Percentiles rank a stretch among this genome's conserved stretches.
Conservation (phyloP, 441 rosid species). For the Adansonia rubrostipa region DNA sequence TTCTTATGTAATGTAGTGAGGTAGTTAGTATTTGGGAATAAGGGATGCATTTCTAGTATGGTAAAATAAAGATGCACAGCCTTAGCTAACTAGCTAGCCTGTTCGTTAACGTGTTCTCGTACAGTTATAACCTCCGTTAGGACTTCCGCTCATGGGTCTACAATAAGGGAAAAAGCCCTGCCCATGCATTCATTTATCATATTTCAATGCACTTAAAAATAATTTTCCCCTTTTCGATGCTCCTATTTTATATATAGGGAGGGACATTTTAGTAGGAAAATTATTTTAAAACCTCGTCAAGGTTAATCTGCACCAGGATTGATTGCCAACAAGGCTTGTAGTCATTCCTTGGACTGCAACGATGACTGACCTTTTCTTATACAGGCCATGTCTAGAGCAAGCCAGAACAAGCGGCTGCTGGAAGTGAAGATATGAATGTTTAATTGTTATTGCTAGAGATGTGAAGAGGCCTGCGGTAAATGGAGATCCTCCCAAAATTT, state of each 20-base stretch:
- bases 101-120: neutral
- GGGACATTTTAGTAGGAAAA: neutral
- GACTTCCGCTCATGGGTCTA: constrained; percentile 54
- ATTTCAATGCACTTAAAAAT: neutral
- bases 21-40: neutral
- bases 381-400: constrained; percentile 52
- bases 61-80: neutral
- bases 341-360: constrained; percentile 51
- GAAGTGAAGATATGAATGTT: constrained; percentile 58
- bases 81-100: too few species aligned
- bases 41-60: neutral
- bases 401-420: constrained; percentile 53
- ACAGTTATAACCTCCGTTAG: neutral
- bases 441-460: constrained; percentile 48
- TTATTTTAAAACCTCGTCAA: neutral
- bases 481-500: constrained; percentile 60
- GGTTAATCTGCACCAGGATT: constrained; percentile 57
- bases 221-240: neutral
- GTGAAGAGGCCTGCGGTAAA: constrained; percentile 39
- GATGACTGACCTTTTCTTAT: constrained; percentile 57
- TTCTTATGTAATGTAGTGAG: neutral
- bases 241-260: neutral
- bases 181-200: neutral
- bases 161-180: constrained; percentile 37
- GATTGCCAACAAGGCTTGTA: constrained; percentile 72